phyloP scores from a whole-genome alignment of 2,329 filamentous ascomycete species.

The Claviceps humidiphila region DNA sequence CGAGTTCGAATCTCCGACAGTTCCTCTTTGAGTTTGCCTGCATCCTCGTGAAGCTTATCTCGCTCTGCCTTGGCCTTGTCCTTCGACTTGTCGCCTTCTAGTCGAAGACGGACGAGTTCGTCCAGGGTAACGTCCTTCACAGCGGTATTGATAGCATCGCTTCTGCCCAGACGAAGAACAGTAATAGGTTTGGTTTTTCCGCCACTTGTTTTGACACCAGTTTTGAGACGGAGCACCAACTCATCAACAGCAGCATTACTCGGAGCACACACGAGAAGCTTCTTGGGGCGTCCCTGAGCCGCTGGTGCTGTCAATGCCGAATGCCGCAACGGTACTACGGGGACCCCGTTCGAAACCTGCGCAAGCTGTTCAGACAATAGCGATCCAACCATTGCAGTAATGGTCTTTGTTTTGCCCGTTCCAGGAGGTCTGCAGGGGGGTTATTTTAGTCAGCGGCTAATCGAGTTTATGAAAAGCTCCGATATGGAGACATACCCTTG shows the following conservation, averaged over 20 bases:
- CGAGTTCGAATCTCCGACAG: conserved; percentile 58
- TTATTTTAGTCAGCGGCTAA: conserved; percentile 16
- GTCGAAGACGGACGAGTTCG: conserved; percentile 67
- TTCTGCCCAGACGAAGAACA: conserved; percentile 78
- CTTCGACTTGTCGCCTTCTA: conserved; percentile 48
- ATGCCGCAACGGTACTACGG: conserved; percentile 18
- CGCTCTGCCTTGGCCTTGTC: conserved; percentile 41
- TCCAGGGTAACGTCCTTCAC: conserved; percentile 90
- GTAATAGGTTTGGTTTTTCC: conserved; percentile 66
- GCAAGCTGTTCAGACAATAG: conserved; percentile 34
- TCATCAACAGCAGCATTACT: conserved; percentile 98
- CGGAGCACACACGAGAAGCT: conserved; percentile 90
- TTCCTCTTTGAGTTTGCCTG: conserved; percentile 60
- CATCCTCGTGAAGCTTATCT: conserved; percentile 50
- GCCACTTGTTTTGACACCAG: conserved; percentile 64
- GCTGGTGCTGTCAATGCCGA: conserved; percentile 9
- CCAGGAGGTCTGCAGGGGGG: conserved; percentile 57
- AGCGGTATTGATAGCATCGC: conserved; percentile 79
- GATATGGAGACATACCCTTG: conserved; percentile 49
- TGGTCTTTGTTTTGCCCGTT: conserved; percentile 97
- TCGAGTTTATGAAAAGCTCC: neutral
- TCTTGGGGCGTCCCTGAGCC: conserved; percentile 43
- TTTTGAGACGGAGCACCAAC: conserved; percentile 80
- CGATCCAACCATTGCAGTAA: conserved; percentile 87
- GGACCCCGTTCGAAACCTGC: conserved; percentile 19